A percentile compares a stretch with the other conserved stretches of the same genome.
These are phyloP conservation scores for Amanita rimosa DNA, from an alignment of 768 basidiomycete species.

Conservation along the genomic window DNA sequence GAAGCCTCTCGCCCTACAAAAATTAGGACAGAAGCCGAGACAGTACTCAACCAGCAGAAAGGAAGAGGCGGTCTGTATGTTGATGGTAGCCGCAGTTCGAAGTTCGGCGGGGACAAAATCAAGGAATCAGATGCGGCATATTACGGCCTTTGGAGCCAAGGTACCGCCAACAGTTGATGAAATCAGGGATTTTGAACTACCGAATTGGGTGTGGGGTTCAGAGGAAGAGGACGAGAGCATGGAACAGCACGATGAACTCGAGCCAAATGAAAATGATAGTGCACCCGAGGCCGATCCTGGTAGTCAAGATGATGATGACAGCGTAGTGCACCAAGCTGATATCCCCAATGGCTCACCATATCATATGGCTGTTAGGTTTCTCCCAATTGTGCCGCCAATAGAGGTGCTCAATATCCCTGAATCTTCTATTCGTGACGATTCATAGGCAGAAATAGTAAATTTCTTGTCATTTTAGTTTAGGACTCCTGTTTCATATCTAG, in stretches of 20 bases:
- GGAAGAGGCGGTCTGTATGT: conserved; percentile 13
- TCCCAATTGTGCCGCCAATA: conserved; percentile 2
- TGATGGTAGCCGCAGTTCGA: conserved; percentile 41
- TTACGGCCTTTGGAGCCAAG: conserved; percentile 49
- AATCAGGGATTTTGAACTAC: conserved; percentile 43
- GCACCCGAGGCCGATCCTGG: neutral
- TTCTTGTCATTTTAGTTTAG: conserved; percentile 1
- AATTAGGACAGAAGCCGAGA: neutral
- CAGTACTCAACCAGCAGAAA: conserved; percentile 9
- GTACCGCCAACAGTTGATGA: conserved; percentile 39
- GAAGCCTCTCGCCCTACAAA: conserved; percentile 2
- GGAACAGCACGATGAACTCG: conserved; percentile 5
- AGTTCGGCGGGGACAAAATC: conserved; percentile 29
- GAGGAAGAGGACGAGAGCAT: neutral
- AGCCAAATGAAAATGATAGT: neutral
- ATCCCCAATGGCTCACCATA: neutral
- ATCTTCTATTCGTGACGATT: conserved; percentile 1
- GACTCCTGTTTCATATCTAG: neutral
- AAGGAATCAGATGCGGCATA: conserved; percentile 40
- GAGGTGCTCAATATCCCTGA: conserved; percentile 4
- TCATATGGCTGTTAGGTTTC: neutral
- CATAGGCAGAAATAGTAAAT: neutral
- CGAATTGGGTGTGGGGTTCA: conserved; percentile 31
- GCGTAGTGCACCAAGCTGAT: neutral
- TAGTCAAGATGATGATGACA: neutral